A percentile compares a stretch with the other conserved stretches of the same genome.
Evolutionary conservation across 2,329 filamentous ascomycete genomes (phyloP).

Genomic region (Trichoderma sp.): DNA sequence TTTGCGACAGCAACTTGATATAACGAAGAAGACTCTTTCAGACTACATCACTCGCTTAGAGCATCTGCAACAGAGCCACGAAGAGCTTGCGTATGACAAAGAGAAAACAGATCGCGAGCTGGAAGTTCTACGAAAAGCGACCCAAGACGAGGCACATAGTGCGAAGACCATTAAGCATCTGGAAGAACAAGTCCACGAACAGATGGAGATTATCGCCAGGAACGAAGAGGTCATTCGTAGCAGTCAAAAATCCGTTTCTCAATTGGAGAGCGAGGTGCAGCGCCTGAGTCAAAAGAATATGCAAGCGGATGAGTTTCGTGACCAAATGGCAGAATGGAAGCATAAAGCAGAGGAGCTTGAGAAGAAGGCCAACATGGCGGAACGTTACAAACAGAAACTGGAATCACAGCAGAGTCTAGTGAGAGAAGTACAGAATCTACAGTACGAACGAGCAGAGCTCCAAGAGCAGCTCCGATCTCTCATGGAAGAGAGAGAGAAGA

Average conservation of each 20-base stretch:
- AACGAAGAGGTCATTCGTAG: slow-evolving; percentile 56
- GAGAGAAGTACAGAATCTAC: slow-evolving; percentile 53
- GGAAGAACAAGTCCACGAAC: slow-evolving; percentile 58
- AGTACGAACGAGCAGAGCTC: slow-evolving; percentile 53
- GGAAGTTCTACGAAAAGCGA: slow-evolving; percentile 48
- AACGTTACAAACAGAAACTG: slow-evolving; percentile 61
- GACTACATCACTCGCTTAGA: slow-evolving; percentile 59
- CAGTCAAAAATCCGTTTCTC: slow-evolving; percentile 40
- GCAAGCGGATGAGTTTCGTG: slow-evolving; percentile 51
- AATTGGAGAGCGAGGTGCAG: slow-evolving; percentile 56
- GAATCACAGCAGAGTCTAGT: slow-evolving; percentile 55
- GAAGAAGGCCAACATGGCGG: slow-evolving; percentile 62
- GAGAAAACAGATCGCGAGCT: slow-evolving; percentile 55
- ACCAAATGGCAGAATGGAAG: slow-evolving; percentile 59
- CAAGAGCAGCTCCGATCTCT: slow-evolving; percentile 45
- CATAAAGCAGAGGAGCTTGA: slow-evolving; percentile 57
- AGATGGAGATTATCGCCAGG: slow-evolving; percentile 66
- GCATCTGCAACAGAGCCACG: slow-evolving; percentile 59
- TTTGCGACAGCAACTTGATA: slow-evolving; percentile 50
- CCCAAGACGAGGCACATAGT: slow-evolving; percentile 51
- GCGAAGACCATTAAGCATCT: slow-evolving; percentile 52
- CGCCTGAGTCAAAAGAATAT: slow-evolving; percentile 46
- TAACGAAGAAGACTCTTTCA: slow-evolving; percentile 54
- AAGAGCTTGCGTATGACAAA: slow-evolving; percentile 63
- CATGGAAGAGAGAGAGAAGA: slow-evolving; percentile 35